Conservation (phyloP, 164 flowering plant genomes). For the Berberis vulgaris region DNA sequence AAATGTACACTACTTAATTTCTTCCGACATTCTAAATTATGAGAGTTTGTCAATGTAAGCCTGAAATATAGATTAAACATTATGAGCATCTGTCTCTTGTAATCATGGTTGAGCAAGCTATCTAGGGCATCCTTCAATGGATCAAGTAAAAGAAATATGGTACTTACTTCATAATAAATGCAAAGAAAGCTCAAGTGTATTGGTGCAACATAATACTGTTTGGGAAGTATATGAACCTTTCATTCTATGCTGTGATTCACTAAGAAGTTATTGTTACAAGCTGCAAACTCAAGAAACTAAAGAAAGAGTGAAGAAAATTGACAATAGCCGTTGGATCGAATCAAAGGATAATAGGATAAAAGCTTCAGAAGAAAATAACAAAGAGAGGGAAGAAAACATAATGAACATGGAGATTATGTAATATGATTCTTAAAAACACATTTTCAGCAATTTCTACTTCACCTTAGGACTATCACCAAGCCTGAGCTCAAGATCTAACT, state of each 20-base stretch:
- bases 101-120: too few relatives aligned
- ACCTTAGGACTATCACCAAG: constrained; percentile 58
- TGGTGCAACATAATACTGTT: background rate
- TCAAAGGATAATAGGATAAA: background rate
- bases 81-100: too few relatives aligned
- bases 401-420: background rate
- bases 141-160: background rate
- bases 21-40: too few relatives aligned
- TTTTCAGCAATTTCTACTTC: constrained; percentile 14
- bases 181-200: background rate
- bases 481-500: constrained; percentile 87
- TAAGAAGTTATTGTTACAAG: constrained; percentile 14
- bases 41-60: too few relatives aligned
- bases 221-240: background rate
- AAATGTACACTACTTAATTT: too few relatives aligned
- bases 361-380: background rate
- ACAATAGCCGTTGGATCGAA: background rate
- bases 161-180: background rate
- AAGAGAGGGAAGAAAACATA: background rate
- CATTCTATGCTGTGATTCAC: constrained; percentile 5
- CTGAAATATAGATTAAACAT: too few relatives aligned
- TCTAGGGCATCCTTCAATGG: background rate
- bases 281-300: constrained; percentile 8
- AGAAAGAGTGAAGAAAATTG: constrained; percentile 4
- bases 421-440: constrained; percentile 4